Evolutionary conservation across 2,329 filamentous ascomycete genomes (phyloP).

Genomic region (Cordyceps pruinosa): DNA sequence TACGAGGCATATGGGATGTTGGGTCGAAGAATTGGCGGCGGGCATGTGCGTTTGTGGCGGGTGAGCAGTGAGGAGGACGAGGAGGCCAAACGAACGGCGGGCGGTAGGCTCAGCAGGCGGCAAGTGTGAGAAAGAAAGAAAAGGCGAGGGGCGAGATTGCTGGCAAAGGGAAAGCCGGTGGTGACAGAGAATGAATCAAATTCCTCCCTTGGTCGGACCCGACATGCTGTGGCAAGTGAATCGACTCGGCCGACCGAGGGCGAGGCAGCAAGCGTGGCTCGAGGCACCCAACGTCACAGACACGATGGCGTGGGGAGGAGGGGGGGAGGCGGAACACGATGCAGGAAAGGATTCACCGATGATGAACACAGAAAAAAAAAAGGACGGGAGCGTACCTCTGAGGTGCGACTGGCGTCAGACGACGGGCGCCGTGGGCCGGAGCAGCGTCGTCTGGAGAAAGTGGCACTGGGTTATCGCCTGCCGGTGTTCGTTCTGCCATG

Average conservation of each 20-base stretch:
- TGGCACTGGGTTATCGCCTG: slow-evolving; percentile 51
- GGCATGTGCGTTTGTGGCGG: background rate
- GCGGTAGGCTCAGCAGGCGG: background rate
- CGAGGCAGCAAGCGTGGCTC: background rate
- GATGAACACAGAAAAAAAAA: background rate
- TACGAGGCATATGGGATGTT: background rate
- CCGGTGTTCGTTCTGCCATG: slow-evolving; percentile 58
- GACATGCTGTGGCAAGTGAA: background rate
- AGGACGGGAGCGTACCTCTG: slow-evolving; percentile 7
- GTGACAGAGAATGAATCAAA: background rate
- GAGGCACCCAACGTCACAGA: slow-evolving; percentile 6
- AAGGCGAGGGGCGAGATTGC: background rate
- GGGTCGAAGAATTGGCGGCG: background rate
- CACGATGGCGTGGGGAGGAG: background rate
- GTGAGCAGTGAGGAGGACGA: background rate
- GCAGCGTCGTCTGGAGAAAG: slow-evolving; percentile 33
- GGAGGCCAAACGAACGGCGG: slow-evolving; percentile 3
- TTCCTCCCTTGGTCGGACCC: background rate
- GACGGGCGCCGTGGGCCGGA: slow-evolving; percentile 14
- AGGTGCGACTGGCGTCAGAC: slow-evolving; percentile 18
- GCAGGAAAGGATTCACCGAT: background rate
- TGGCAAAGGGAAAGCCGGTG: background rate
- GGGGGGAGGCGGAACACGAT: background rate
- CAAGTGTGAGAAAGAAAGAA: background rate
- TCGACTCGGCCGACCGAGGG: slow-evolving; percentile 1